Conservation (phyloP, 1,284 basidiomycete species). For the Heterobasidion irregulare region DNA sequence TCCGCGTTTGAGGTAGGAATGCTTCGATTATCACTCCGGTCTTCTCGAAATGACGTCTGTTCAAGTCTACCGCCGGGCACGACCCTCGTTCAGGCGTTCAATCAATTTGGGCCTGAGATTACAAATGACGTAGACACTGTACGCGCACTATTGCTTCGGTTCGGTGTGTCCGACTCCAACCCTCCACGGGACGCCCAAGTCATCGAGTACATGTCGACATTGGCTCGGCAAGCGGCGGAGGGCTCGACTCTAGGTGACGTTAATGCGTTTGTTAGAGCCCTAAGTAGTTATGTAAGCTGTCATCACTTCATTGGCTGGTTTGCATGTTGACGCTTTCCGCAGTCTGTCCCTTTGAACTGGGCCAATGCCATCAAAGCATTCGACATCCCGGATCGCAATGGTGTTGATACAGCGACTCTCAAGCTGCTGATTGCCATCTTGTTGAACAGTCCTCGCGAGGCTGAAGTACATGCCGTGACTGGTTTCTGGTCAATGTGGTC, state of each 20-base stretch:
- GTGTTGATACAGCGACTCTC: slow-evolving; percentile 76
- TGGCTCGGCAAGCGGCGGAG: slow-evolving; percentile 63
- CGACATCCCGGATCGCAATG: slow-evolving; percentile 69
- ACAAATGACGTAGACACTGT: slow-evolving; percentile 66
- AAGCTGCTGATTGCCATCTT: slow-evolving; percentile 78
- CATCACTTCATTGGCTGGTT: slow-evolving; percentile 4
- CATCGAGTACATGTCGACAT: slow-evolving; percentile 56
- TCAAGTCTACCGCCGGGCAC: slow-evolving; percentile 56
- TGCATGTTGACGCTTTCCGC: slow-evolving; percentile 11
- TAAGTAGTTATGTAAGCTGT: slow-evolving; percentile 57
- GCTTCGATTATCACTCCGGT: slow-evolving; percentile 9
- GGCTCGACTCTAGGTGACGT: slow-evolving; percentile 69
- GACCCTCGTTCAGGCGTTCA: slow-evolving; percentile 62
- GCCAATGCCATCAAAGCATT: slow-evolving; percentile 71
- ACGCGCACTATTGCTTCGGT: slow-evolving; percentile 59
- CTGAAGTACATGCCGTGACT: slow-evolving; percentile 65
- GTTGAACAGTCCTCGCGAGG: slow-evolving; percentile 62
- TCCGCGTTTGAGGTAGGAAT: slow-evolving; percentile 52
- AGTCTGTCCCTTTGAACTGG: slow-evolving; percentile 53
- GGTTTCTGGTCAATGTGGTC: slow-evolving; percentile 83
- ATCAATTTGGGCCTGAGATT: slow-evolving; percentile 70
- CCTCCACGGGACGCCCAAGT: slow-evolving; percentile 66
- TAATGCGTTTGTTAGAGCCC: slow-evolving; percentile 62
- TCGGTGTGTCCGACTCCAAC: slow-evolving; percentile 58
- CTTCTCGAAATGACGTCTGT: slow-evolving; percentile 7